Percentiles rank a stretch among this genome's conserved stretches.
These are phyloP conservation scores for Papiliotrema laurentii DNA, from an alignment of 1,284 basidiomycete genomes.

Conservation along the genomic window DNA sequence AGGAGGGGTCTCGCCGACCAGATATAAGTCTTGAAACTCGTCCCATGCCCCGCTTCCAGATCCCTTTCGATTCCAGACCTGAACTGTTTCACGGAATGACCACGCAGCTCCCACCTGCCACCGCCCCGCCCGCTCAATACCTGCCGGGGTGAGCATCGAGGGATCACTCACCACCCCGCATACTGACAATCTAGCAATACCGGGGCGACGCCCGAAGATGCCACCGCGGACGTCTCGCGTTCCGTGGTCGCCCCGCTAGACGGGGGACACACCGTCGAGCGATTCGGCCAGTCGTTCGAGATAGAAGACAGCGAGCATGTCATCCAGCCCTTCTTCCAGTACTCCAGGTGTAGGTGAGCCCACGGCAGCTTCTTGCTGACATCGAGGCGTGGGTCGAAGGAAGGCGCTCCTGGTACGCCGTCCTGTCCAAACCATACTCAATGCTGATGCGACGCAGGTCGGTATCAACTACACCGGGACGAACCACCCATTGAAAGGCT, in stretches of 20 bases:
- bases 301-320: neutral
- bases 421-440: neutral
- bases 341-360: constrained; percentile 63
- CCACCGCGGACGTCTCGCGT: neutral
- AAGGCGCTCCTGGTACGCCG: constrained; percentile 59
- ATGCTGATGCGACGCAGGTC: constrained; percentile 20
- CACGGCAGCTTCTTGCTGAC: neutral
- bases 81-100: neutral
- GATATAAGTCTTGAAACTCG: neutral
- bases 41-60: neutral
- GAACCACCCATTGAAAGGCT: constrained; percentile 54
- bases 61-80: neutral
- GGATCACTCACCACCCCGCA: neutral
- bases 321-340: constrained; percentile 61
- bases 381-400: constrained; percentile 58
- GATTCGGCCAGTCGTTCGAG: neutral
- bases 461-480: constrained; percentile 46
- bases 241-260: neutral
- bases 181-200: constrained; percentile 1
- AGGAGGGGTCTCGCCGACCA: neutral
- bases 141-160: constrained; percentile 1
- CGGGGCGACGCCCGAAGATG: neutral
- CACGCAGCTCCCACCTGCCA: neutral
- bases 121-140: constrained; percentile 1
- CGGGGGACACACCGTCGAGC: constrained; percentile 2